A percentile compares a stretch with the other conserved stretches of the same genome.
Conservation (phyloP, 164 flowering plant species). For the Aristolochia fimbriata region DNA sequence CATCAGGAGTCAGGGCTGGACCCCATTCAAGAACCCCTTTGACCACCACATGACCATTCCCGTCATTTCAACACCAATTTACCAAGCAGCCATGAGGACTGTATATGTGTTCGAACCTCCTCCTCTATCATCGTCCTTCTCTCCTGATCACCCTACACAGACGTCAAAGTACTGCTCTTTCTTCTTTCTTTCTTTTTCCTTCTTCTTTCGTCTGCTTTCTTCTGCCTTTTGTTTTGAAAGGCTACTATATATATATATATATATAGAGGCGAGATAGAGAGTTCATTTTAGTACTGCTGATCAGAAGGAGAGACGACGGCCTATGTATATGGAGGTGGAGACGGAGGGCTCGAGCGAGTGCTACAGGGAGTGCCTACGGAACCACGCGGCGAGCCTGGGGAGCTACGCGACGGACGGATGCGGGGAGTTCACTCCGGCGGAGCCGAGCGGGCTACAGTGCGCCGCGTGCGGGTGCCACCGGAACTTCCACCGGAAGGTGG, state of each 20-base stretch:
- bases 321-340: constrained; percentile 5
- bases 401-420: constrained; percentile 27
- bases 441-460: constrained; percentile 10
- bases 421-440: constrained; percentile 18
- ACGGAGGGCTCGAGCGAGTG: constrained; percentile 5
- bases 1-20: too few species aligned
- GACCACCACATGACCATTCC: too few species aligned
- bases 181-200: neutral
- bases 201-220: neutral
- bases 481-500: constrained; percentile 22
- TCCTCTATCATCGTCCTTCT: neutral
- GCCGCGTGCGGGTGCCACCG: constrained; percentile 32
- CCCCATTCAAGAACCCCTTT: too few species aligned
- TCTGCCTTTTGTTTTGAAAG: too few species aligned
- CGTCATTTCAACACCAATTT: too few species aligned
- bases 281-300: too few species aligned
- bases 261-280: neutral
- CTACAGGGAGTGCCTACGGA: constrained; percentile 21
- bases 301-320: too few species aligned
- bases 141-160: too few species aligned
- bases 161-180: neutral
- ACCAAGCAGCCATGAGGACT: neutral
- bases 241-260: too few species aligned
- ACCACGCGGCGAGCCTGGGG: constrained; percentile 27
- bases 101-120: neutral